These are phyloP conservation scores for Corchorus capsularis DNA, from an alignment of 345 rosid genomes.

Conservation along the genomic window DNA sequence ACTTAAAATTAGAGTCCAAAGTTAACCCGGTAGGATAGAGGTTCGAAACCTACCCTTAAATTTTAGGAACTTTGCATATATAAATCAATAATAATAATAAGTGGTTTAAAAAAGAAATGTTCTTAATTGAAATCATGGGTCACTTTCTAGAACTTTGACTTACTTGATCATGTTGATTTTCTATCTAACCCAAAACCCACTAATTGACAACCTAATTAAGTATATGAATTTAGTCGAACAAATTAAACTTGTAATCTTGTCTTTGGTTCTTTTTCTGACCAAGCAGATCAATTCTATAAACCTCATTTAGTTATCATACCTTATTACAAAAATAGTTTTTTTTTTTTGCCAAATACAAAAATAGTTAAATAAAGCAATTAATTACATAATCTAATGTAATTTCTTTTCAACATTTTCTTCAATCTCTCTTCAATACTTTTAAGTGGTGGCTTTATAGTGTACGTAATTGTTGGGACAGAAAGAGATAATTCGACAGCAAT, in stretches of 20 bases:
- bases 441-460: background rate
- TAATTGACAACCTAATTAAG: background rate
- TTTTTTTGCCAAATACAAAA: background rate
- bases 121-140: background rate
- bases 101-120: background rate
- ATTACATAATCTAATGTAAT: too few relatives aligned
- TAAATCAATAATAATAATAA: too few relatives aligned
- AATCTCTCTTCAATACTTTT: background rate
- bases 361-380: too few relatives aligned
- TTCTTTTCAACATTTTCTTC: background rate
- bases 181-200: background rate
- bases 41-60: too few relatives aligned
- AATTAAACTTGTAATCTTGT: background rate
- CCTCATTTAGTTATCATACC: background rate
- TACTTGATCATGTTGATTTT: background rate
- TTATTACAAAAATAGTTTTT: background rate
- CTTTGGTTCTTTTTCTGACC: background rate
- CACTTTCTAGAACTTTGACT: background rate
- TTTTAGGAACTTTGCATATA: too few relatives aligned
- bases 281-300: background rate
- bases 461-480: background rate
- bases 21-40: too few relatives aligned
- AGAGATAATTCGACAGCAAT: background rate
- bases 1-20: too few relatives aligned
- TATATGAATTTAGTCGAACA: too few relatives aligned